Percentiles rank a stretch among this genome's conserved stretches.
Conservation (phyloP, 192 early-diverging fungal genomes). For the Podila epigama region DNA sequence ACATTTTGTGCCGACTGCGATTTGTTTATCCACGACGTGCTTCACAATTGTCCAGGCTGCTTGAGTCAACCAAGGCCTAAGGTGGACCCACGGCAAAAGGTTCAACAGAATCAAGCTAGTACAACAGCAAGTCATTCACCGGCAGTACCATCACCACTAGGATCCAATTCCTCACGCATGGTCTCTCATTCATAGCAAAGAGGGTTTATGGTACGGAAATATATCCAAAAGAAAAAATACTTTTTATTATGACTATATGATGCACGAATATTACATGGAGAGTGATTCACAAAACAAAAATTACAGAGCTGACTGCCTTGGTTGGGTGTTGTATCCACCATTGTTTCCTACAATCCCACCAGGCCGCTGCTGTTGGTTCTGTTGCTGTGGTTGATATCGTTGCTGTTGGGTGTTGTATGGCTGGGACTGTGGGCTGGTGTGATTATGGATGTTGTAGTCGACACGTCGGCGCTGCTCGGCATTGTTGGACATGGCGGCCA, state of each 20-base stretch:
- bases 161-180: not conserved
- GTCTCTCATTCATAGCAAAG: too few species aligned
- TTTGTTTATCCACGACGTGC: slow-evolving; percentile 88
- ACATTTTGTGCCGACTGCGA: slow-evolving; percentile 94
- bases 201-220: too few species aligned
- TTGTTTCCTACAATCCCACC: not conserved
- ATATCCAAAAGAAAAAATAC: too few species aligned
- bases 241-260: not conserved
- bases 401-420: not conserved
- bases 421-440: not conserved
- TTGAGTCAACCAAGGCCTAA: slow-evolving; percentile 41
- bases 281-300: not conserved
- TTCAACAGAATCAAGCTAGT: not conserved
- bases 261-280: not conserved
- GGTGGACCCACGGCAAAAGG: not conserved
- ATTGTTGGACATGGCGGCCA: not conserved
- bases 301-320: not conserved
- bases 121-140: not conserved
- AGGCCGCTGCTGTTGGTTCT: not conserved
- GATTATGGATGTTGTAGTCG: not conserved
- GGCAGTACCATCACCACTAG: not conserved
- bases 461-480: not conserved
- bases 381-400: not conserved
- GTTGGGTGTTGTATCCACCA: not conserved
- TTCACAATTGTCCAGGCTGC: slow-evolving; percentile 90